phyloP scores from a whole-genome alignment of 148 eudicot genomes.

The Rhododendron vialii region DNA sequence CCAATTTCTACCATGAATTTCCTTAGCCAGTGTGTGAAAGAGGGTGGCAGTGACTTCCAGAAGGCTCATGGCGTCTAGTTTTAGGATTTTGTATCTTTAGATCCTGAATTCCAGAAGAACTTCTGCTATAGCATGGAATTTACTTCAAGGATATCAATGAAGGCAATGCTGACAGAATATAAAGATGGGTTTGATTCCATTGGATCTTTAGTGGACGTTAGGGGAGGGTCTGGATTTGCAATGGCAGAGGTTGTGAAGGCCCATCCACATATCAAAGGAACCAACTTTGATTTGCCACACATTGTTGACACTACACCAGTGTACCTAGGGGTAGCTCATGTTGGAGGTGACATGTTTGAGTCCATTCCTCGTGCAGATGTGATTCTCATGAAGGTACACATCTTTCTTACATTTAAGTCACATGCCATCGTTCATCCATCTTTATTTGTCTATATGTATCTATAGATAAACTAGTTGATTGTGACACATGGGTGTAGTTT shows the following conservation, averaged over 20 bases:
- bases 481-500: background rate
- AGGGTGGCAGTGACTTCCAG: constrained; percentile 23
- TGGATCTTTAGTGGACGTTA: constrained; percentile 47
- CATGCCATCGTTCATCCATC: too few species aligned
- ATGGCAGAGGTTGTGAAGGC: constrained; percentile 22
- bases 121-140: constrained; percentile 41
- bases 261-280: constrained; percentile 41
- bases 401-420: background rate
- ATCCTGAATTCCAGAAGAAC: constrained; percentile 25
- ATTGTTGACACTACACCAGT: constrained; percentile 27
- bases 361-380: constrained; percentile 43
- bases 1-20: constrained; percentile 16
- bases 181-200: constrained; percentile 31
- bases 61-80: constrained; percentile 26
- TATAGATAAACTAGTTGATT: background rate
- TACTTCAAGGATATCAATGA: constrained; percentile 24
- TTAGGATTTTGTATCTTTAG: constrained; percentile 29
- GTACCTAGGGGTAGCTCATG: constrained; percentile 43
- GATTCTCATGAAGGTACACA: constrained; percentile 47
- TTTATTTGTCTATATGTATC: background rate
- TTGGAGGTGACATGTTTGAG: constrained; percentile 57
- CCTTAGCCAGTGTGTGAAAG: constrained; percentile 20
- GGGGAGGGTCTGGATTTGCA: constrained; percentile 52
- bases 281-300: constrained; percentile 42
- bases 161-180: constrained; percentile 25